Evolutionary conservation across 2,329 filamentous ascomycete genomes (phyloP), one percentile per base, ranked within the genome.

Genomic region (Moelleriella libera): DNA sequence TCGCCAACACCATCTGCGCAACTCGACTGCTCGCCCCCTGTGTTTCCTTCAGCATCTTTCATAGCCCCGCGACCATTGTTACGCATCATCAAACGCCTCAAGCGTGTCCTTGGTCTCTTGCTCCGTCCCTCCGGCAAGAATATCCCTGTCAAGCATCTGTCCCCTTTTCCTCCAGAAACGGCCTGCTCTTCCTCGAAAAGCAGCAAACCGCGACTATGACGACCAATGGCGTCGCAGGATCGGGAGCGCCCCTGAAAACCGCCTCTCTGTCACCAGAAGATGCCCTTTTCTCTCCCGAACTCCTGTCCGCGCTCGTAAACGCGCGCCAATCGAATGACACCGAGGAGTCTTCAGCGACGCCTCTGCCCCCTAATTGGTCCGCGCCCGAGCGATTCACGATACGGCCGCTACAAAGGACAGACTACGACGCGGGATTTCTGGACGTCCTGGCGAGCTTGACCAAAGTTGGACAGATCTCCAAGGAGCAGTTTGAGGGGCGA

Each of bases 401-500:
- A 60, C 88, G 92, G 30, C 81, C 90, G 0, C 74, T 97, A 45
- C 79, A 83, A 57, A 78, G 78, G 55, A 75, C 74, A 57, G 92
- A 98, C 68, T 95, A 83, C 68, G 69, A 76, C 48, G 75, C 74
- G 34, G 88, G 88, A 52, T 96, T 95, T 65, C 81, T 98, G 56
- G 88, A 95, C 60, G 90, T 92, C 51, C 72, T 98, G 53, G 80
- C 88, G 43, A 88, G 96, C 39, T 73, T 98, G 58, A 97, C 92
- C 2, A 92, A 86, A 6, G 90, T 97, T 29, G 92, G 92, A 53
- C 88, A 96, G 51, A 83, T 96, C 55, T 76, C 73, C 44, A 76
- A 85, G 62, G 76, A 79, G 50, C 74, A 79, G 51, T 97, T 90
- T 72, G 75, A 80, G 56, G 73, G 83, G 61, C 82, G 88, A 50